A percentile compares a stretch with the other conserved stretches of the same genome.
These are phyloP conservation scores for Lentinula detonsa DNA, from an alignment of 768 basidiomycete species.

Conservation along the genomic window DNA sequence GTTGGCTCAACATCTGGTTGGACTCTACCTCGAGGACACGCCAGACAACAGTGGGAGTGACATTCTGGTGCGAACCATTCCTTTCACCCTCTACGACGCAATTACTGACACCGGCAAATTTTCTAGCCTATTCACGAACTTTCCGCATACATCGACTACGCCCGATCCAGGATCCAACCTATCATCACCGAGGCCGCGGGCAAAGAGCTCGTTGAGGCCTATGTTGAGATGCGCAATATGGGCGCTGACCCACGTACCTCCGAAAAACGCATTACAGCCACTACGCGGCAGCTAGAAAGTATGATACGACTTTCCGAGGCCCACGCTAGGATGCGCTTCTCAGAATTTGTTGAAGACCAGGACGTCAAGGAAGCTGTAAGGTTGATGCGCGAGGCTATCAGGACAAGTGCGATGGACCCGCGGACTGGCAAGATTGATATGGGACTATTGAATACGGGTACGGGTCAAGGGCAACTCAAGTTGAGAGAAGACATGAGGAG, in stretches of 20 bases:
- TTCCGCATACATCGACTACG: constrained; percentile 92
- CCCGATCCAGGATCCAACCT: constrained; percentile 81
- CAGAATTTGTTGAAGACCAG: constrained; percentile 72
- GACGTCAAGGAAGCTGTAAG: constrained; percentile 91
- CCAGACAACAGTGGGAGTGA: constrained; percentile 64
- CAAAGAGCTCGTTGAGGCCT: constrained; percentile 77
- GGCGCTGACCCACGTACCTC: constrained; percentile 82
- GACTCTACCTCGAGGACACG: constrained; percentile 88
- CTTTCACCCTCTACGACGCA: not conserved
- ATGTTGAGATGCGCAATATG: constrained; percentile 91
- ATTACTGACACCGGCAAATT: not conserved
- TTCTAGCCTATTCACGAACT: constrained; percentile 81
- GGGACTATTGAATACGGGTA: constrained; percentile 91
- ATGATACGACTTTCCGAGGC: constrained; percentile 96
- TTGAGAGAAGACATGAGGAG: constrained; percentile 86
- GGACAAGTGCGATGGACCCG: constrained; percentile 93
- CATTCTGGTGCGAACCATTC: constrained; percentile 57
- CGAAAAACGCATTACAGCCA: constrained; percentile 96
- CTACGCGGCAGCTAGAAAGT: constrained; percentile 93
- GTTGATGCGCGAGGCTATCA: constrained; percentile 95
- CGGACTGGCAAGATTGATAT: constrained; percentile 97
- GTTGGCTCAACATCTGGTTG: constrained; percentile 89
- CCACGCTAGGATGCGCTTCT: constrained; percentile 94
- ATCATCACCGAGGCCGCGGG: constrained; percentile 82
- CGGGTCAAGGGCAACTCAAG: constrained; percentile 80